Evolutionary conservation across 345 rosid species (phyloP).

Genomic region (Camelina sativa): DNA sequence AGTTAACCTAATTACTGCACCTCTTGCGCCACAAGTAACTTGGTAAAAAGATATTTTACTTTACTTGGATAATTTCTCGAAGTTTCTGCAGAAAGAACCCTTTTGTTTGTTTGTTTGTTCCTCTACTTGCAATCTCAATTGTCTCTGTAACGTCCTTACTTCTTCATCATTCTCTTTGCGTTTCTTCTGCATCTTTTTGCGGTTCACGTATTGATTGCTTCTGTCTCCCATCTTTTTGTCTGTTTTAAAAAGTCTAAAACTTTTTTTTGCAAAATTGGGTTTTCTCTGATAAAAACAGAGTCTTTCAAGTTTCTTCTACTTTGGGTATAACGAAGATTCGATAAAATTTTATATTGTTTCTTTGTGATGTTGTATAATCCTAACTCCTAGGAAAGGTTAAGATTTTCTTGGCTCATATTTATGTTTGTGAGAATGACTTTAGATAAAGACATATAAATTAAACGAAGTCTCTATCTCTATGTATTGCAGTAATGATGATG

Average conservation of each 20-base stretch:
- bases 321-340: slow-evolving; percentile 12
- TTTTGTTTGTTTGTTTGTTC: not conserved
- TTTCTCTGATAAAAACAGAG: slow-evolving; percentile 14
- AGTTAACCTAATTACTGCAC: slow-evolving; percentile 3
- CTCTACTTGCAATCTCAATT: not conserved
- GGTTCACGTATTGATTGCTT: slow-evolving; percentile 46
- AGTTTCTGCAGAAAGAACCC: slow-evolving; percentile 16
- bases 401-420: not conserved
- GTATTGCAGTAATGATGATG: slow-evolving; percentile 21
- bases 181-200: slow-evolving; percentile 40
- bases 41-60: not conserved
- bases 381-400: not conserved
- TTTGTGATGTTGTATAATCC: slow-evolving; percentile 10
- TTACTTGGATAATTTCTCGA: slow-evolving; percentile 35
- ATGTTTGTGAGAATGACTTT: slow-evolving; percentile 7
- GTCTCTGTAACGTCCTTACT: slow-evolving; percentile 38
- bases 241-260: slow-evolving; percentile 15
- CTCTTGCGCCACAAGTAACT: slow-evolving; percentile 32
- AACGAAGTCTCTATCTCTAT: not conserved
- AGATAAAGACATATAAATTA: not conserved
- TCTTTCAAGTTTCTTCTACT: slow-evolving; percentile 16
- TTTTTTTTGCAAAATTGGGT: not conserved
- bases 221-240: slow-evolving; percentile 2
- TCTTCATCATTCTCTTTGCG: slow-evolving; percentile 31
- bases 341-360: not conserved